Conservation (phyloP, 495 filamentous ascomycete species). For the Neurospora tetrasperma region DNA sequence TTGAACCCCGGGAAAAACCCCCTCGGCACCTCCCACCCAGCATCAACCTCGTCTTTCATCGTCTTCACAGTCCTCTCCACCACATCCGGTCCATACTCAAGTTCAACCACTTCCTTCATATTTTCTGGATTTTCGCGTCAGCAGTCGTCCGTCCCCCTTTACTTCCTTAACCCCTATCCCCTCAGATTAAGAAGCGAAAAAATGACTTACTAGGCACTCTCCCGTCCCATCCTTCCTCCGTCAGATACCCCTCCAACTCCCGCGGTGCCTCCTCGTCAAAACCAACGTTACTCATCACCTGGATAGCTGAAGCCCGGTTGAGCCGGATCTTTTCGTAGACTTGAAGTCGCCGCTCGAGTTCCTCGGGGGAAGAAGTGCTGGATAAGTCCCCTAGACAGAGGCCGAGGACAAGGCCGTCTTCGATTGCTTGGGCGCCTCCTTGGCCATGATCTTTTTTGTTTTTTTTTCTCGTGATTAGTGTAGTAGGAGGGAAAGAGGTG, state of each 20-base stretch:
- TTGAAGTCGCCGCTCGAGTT: conserved; percentile 34
- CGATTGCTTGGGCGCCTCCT: conserved; percentile 35
- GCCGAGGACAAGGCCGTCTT: conserved; percentile 34
- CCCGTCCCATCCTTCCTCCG: conserved; percentile 7
- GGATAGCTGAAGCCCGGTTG: conserved; percentile 41
- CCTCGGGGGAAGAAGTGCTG: neutral
- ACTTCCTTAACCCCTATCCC: too few relatives aligned
- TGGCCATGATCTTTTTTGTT: conserved; percentile 35
- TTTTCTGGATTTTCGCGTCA: neutral
- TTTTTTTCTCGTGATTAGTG: too few relatives aligned
- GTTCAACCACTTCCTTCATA: conserved; percentile 8
- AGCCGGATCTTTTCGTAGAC: conserved; percentile 44
- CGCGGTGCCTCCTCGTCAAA: conserved; percentile 11
- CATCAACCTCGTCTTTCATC: conserved; percentile 10
- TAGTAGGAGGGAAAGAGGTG: too few relatives aligned
- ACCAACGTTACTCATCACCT: conserved; percentile 32
- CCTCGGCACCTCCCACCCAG: conserved; percentile 9
- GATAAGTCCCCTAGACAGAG: conserved; percentile 15
- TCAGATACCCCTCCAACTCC: conserved; percentile 10
- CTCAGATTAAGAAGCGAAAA: too few relatives aligned
- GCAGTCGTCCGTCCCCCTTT: neutral
- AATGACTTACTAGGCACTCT: neutral
- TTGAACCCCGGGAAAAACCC: conserved; percentile 5
- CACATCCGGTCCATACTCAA: conserved; percentile 15
- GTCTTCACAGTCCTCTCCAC: conserved; percentile 4